These are phyloP conservation scores for Trichoderma asperelloides DNA, from an alignment of 495 filamentous ascomycete genomes.

Conservation along the genomic window DNA sequence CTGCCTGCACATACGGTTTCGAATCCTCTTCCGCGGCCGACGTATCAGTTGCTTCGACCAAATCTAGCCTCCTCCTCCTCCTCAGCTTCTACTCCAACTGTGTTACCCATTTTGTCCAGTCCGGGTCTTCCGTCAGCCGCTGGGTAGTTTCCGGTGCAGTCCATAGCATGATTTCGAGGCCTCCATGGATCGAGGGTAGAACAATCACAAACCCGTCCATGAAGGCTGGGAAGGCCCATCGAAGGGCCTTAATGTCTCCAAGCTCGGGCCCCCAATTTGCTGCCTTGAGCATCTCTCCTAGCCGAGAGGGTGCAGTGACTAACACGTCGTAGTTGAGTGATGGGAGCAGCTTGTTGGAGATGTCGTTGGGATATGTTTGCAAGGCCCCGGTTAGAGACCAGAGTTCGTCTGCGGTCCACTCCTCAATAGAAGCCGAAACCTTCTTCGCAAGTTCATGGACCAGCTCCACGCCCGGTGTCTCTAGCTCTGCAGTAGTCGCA, in stretches of 20 bases:
- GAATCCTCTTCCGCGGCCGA: background rate
- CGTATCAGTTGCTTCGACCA: background rate
- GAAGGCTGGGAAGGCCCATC: slow-evolving; percentile 11
- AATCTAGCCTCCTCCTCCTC: background rate
- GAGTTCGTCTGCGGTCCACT: slow-evolving; percentile 9
- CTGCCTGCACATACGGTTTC: background rate
- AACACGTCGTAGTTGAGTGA: slow-evolving; percentile 10
- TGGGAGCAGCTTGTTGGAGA: slow-evolving; percentile 9
- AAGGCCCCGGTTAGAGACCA: slow-evolving; percentile 8
- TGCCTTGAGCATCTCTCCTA: slow-evolving; percentile 6
- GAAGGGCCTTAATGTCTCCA: slow-evolving; percentile 3
- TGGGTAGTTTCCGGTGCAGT: slow-evolving; percentile 6
- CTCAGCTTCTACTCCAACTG: slow-evolving; percentile 3
- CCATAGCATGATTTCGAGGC: slow-evolving; percentile 10
- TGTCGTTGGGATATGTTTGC: background rate
- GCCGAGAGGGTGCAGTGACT: slow-evolving; percentile 6
- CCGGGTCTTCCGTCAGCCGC: slow-evolving; percentile 9
- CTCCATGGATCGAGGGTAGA: slow-evolving; percentile 8
- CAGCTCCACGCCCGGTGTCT: background rate
- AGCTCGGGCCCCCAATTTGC: slow-evolving; percentile 6
- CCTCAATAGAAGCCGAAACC: slow-evolving; percentile 8
- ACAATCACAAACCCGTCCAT: slow-evolving; percentile 10
- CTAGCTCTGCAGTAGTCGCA: slow-evolving; percentile 10
- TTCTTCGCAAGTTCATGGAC: slow-evolving; percentile 10
- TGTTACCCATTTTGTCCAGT: slow-evolving; percentile 10